Percentiles rank a stretch among this genome's conserved stretches.
phyloP scores from a whole-genome alignment of 164 flowering plant species.

The Hamamelis virginiana region DNA sequence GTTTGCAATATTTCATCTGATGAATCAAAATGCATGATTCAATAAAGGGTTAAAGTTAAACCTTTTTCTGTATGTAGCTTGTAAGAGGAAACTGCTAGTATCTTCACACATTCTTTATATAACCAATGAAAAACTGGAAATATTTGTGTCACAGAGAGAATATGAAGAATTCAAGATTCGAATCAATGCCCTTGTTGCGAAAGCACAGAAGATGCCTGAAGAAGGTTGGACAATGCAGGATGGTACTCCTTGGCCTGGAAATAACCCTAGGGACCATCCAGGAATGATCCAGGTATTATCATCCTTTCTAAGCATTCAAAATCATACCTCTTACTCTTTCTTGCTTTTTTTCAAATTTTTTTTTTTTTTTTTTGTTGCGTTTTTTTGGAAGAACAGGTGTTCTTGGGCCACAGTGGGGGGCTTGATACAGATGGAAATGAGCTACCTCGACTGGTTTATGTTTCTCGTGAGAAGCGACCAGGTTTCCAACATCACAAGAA shows the following conservation, averaged over 20 bases:
- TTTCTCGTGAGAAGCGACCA: constrained; percentile 98
- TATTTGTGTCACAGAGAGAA: constrained; percentile 62
- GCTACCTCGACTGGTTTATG: constrained; percentile 94
- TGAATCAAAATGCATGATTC: too few relatives aligned
- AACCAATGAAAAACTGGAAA: too few relatives aligned
- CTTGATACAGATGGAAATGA: constrained; percentile 96
- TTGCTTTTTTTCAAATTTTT: neutral
- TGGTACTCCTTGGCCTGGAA: constrained; percentile 96
- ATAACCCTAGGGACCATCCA: constrained; percentile 95
- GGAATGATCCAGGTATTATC: constrained; percentile 94
- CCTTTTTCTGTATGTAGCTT: neutral
- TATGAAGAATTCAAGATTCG: constrained; percentile 95
- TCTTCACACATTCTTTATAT: neutral
- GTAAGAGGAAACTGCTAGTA: neutral
- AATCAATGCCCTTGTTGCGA: constrained; percentile 89
- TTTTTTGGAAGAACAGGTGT: constrained; percentile 51
- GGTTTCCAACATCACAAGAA: constrained; percentile 99
- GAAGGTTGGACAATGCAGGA: constrained; percentile 99
- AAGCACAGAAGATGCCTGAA: constrained; percentile 91
- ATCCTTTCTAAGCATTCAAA: neutral
- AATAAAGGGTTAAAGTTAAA: too few relatives aligned
- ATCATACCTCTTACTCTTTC: neutral
- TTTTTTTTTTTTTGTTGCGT: constrained; percentile 9
- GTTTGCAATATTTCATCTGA: too few relatives aligned
- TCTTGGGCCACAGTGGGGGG: constrained; percentile 95